Percentiles rank a stretch among this genome's conserved stretches.
phyloP scores from a whole-genome alignment of 2,329 filamentous ascomycete species.

The Cladosporium halotolerans region DNA sequence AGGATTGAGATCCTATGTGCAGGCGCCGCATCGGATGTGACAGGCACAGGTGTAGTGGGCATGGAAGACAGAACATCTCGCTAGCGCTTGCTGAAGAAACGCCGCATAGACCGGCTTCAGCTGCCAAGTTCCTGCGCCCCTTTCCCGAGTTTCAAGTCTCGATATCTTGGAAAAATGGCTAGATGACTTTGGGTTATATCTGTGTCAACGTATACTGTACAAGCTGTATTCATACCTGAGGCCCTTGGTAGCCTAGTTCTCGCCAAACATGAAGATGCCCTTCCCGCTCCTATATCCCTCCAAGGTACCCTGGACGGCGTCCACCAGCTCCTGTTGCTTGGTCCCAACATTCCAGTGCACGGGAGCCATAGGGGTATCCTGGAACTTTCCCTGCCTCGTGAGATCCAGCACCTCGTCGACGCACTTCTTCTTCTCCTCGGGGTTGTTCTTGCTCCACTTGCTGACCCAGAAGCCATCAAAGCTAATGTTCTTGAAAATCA shows the following conservation, averaged over 20 bases:
- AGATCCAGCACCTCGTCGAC: constrained; percentile 78
- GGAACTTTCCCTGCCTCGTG: constrained; percentile 69
- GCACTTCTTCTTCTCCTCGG: constrained; percentile 67
- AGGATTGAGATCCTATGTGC: no score
- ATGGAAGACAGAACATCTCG: not conserved
- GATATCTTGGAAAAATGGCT: not conserved
- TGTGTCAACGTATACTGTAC: not conserved
- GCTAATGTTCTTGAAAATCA: constrained; percentile 88
- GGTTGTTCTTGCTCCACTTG: constrained; percentile 73
- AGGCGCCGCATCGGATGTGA: not conserved
- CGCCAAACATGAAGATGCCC: constrained; percentile 76
- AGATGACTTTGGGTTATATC: not conserved
- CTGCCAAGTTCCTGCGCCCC: no score
- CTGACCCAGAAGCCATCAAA: constrained; percentile 96
- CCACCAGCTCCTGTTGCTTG: constrained; percentile 59
- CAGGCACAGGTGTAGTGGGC: not conserved
- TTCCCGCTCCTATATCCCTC: constrained; percentile 82
- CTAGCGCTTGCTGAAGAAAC: not conserved
- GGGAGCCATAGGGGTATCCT: constrained; percentile 74
- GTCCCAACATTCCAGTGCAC: constrained; percentile 80
- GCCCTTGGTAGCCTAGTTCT: constrained; percentile 30
- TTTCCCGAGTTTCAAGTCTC: not conserved
- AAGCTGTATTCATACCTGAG: not conserved
- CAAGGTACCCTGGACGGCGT: constrained; percentile 75
- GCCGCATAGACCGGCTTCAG: not conserved